Percentiles rank a stretch among this genome's conserved stretches.
These are phyloP conservation scores for Coemansia pectinata DNA, from an alignment of 192 early-diverging fungal species.

Conservation along the genomic window DNA sequence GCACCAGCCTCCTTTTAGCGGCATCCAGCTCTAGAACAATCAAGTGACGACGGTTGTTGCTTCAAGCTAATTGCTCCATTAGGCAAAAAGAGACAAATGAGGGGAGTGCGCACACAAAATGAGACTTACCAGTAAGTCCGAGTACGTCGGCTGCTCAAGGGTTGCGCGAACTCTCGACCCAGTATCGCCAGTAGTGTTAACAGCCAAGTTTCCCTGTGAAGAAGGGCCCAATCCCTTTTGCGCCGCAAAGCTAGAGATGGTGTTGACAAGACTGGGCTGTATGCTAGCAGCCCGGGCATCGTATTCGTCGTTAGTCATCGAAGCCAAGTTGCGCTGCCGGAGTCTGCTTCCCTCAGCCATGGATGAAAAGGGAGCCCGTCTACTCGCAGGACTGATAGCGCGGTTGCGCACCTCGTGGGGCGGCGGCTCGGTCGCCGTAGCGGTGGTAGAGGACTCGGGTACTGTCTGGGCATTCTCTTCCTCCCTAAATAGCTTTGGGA, in stretches of 20 bases:
- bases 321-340: conserved; percentile 20
- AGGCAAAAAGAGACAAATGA: neutral
- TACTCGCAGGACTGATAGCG: conserved; percentile 12
- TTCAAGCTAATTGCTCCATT: conserved; percentile 5
- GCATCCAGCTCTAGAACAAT: neutral
- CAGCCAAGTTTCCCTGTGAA: neutral
- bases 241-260: conserved; percentile 21
- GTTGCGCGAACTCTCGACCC: neutral
- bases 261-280: conserved; percentile 20
- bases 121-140: neutral
- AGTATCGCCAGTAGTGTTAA: conserved; percentile 4
- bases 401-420: conserved; percentile 19
- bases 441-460: neutral
- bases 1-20: neutral
- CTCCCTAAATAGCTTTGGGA: conserved; percentile 2
- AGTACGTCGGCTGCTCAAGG: neutral
- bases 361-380: conserved; percentile 12
- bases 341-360: conserved; percentile 33
- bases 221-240: conserved; percentile 20
- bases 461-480: neutral
- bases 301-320: conserved; percentile 34
- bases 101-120: neutral
- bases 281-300: conserved; percentile 31
- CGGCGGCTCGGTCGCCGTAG: neutral
- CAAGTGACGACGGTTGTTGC: neutral